Percentiles rank a stretch among this genome's conserved stretches.
Evolutionary conservation across 1,284 basidiomycete genomes (phyloP).

Genomic region (Tylopilus orsonianus): DNA sequence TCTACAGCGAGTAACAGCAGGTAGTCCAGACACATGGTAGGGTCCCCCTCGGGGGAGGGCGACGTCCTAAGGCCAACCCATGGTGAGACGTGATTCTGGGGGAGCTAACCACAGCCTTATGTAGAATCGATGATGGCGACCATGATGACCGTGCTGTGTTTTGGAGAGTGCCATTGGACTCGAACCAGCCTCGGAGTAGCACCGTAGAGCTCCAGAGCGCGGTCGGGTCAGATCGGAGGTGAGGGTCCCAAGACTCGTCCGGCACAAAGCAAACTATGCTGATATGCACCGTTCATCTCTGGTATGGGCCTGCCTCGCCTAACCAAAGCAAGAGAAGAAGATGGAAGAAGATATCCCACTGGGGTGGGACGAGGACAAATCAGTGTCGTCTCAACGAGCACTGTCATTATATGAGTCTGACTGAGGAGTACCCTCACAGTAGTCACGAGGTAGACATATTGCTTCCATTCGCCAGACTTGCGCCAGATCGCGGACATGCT

Average conservation of each 20-base stretch:
- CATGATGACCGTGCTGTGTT: neutral
- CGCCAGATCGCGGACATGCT: neutral
- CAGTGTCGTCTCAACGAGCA: neutral
- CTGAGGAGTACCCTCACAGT: conserved; percentile 18
- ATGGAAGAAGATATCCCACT: too few species aligned
- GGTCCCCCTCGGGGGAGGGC: neutral
- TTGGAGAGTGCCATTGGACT: neutral
- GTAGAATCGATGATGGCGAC: neutral
- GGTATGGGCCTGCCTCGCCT: too few species aligned
- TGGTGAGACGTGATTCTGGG: too few species aligned
- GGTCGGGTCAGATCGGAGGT: neutral
- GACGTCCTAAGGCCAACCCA: neutral
- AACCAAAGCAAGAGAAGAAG: neutral
- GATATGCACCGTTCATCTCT: neutral
- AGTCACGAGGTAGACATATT: neutral
- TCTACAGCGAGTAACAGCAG: neutral
- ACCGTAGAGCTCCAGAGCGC: neutral
- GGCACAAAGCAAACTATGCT: neutral
- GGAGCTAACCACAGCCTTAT: neutral
- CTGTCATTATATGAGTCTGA: conserved; percentile 5
- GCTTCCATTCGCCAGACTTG: conserved; percentile 1
- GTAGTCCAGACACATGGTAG: too few species aligned
- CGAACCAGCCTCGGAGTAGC: neutral
- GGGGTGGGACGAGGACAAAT: too few species aligned
- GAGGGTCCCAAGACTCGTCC: neutral